Base-by-base conservation (phyloP, 805 yeast species). In the Saturnispora diversa region DNA sequence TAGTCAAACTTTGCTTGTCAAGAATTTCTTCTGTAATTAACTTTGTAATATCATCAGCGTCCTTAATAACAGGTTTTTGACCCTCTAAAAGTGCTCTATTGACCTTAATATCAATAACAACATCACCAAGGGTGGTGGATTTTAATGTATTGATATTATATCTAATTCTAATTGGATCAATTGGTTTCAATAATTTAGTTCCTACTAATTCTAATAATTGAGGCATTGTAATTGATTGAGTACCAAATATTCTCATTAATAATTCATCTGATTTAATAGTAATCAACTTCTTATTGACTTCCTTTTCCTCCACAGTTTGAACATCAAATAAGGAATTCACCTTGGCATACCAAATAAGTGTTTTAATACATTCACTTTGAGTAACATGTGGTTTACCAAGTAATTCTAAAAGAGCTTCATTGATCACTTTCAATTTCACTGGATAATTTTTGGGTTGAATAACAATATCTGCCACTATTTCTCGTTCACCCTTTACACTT, bases 361-460 rank as follows among this genome's bases (percentile, higher is more conserved):
- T 61, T 42, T 56, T 60, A 30, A 87, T 33, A 84, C 80, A 34
- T 42, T 85, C 95, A 44, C 90, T 94, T 56, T 87, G 87, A 5
- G 94, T 80, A 24, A 84, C 80, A 56, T 85, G 94, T 21, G 69
- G 64, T 26, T 75, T 70, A 17, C 97, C 97, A 24, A 86, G 65
- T 34, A 92, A 68, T 39, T 74, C 70, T 4, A 88, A 68, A 59
- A 92, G 60, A 49, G 62, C 53, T 49, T 71, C 78, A 9, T 78
- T 75, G 15, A 83, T 72, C 31, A 86, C 70, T 52, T 72, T 74
- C 41, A 80, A 70, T 50, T 72, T 73, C 31, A 78, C 72, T 6
- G 95, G 84, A 45, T 71, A 75, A 52, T 81, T 84, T 54, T 83
- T 84, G 39, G 86, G 80, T 63, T 88, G 88, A 42, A 92, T 70